Evolutionary conservation across 2,329 filamentous ascomycete genomes (phyloP).

Genomic region (Domatiomyces globalis): DNA sequence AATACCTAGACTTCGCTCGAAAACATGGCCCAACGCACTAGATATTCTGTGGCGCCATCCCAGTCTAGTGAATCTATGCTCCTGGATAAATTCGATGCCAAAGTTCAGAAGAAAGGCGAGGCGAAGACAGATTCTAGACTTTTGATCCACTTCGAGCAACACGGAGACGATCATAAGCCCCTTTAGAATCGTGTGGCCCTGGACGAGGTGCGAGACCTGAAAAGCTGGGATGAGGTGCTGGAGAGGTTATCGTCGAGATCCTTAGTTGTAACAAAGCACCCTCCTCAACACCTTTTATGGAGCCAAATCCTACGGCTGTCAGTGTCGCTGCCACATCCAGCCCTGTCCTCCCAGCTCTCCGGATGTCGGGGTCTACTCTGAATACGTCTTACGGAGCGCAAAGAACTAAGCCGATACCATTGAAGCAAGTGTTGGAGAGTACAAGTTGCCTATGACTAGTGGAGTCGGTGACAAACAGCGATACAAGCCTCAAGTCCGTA

Average conservation of each 20-base stretch:
- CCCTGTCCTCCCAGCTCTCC: neutral
- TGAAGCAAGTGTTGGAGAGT: neutral
- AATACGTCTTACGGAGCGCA: neutral
- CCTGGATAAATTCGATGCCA: slow-evolving; percentile 17
- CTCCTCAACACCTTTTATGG: neutral
- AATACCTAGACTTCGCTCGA: slow-evolving; percentile 6
- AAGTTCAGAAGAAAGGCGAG: neutral
- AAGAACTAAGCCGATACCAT: neutral
- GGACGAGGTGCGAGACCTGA: slow-evolving; percentile 1
- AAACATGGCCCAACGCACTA: slow-evolving; percentile 1
- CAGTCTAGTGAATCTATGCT: slow-evolving; percentile 25
- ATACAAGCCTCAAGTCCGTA: neutral
- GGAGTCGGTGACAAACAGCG: neutral
- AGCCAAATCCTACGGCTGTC: neutral
- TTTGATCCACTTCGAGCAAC: neutral
- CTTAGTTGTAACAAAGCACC: neutral
- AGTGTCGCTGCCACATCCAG: neutral
- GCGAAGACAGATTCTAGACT: neutral
- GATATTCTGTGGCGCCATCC: neutral
- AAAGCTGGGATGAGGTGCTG: slow-evolving; percentile 4
- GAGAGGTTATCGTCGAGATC: slow-evolving; percentile 1
- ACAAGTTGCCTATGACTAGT: neutral
- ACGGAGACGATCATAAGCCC: neutral
- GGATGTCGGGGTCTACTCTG: neutral
- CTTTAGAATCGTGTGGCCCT: neutral